Evolutionary conservation across 2,329 filamentous ascomycete species (phyloP), one percentile per base, ranked within the genome.

Genomic region (Hypoxylon sp.): DNA sequence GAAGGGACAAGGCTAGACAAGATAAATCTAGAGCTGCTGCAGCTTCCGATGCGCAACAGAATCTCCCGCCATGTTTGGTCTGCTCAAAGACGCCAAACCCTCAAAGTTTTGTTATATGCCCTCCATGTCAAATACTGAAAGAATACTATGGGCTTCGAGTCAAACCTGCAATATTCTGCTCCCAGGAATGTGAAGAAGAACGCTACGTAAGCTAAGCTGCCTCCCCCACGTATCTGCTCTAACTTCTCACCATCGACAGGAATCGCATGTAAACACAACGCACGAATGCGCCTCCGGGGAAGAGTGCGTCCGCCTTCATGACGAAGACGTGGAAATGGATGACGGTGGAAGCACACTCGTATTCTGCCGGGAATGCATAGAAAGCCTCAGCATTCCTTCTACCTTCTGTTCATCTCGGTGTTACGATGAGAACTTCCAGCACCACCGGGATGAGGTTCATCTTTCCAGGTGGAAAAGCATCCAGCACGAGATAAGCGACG

Each of bases 141-240:
- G 61, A 63, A 8, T 66, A 73, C 27, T 68, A 73, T 50, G 71
- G 72, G 8, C 66, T 74, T 3, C 54, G 54, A 7, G 63, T 66
- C 38, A 65, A 64, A 20, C 58, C 75, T 46, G 73, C 72, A 2
- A 63, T 77, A 5, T 80, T 77, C 56, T 79, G 77, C 61, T 76
- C 75, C 1, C 68, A 74, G 5, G 67, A 67, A 16, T 79, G 77
- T 55, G 68, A 67, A 19, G 63, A 70, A 5, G 66, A 70, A 27
- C 71, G 70, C 38, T 71, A 74, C 37, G 78, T 79, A 64, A 63
- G 75, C 71, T 38, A 15, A 2, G 31, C 16, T 17, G 34, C 16
- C 27, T 37, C 1, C 2, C 6, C 15, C 11, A n/a, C 15, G 12
- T 34, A 20, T 7, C 40, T 15, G 9, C 6, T 27, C 32, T 21